Base-by-base conservation (phyloP, 768 basidiomycete genomes). In the Naganishia antarctica region DNA sequence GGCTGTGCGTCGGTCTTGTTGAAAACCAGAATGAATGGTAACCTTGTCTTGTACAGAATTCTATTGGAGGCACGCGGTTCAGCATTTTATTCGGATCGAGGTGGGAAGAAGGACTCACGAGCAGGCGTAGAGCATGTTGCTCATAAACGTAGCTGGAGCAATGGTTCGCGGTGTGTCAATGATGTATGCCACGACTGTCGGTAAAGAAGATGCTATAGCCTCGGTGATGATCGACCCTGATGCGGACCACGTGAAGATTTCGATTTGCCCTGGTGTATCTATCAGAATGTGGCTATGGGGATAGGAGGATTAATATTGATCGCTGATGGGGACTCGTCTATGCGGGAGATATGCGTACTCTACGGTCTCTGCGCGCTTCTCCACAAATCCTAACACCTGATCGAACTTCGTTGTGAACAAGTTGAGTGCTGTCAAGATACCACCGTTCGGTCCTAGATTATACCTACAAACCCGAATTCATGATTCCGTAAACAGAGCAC, bases 171-270 rank as follows among this genome's bases (percentile, higher is more conserved):
- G 96, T 3, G 96, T 99, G 78, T 99, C 96, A 70, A 99, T 91
- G 66, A 99, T 84, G 74, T 98, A 99, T 16, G 96, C 96, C 37
- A 99, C 86, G 34, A 94, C 90, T 1, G 96, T 87, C 5, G 96
- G 96, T 63, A 98, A 81, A 0, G 92, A 85, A 2, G 90, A 89
- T 0, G 96, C 96, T 44, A 99, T 82, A 18, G 96, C 90, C 74
- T 98, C 93, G 44, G 96, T 99, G 71, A 99, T 98, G 73, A 99
- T 99, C 12, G 94, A 87, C 4, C 96, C 96, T 48, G 93, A 97
- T 1, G 96, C 96, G 0, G 93, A 97, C 96, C 96, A 99, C 53
- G 96, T 99, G 75, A 99, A 99, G 69, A 98, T 99, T 79, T 99
- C 96, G 72, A 99, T 99, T 79, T 99, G 96, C 4, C 96, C 96